Conservation (phyloP, 2,329 filamentous ascomycete genomes). For the Fusarium graminum region DNA sequence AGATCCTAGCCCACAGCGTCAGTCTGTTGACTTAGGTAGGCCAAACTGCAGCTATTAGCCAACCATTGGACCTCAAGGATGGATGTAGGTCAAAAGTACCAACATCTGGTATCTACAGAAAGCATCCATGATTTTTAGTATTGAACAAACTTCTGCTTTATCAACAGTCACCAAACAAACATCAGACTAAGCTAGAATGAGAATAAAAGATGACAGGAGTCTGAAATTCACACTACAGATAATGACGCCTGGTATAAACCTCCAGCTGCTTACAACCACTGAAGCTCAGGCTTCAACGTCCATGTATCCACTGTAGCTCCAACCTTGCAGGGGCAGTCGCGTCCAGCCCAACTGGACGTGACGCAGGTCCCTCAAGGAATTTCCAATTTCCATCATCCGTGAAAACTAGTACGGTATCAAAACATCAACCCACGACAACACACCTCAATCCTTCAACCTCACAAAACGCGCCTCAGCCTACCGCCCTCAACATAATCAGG, state of each 20-base stretch:
- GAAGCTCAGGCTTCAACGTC: constrained; percentile 15
- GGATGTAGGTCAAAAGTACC: background rate
- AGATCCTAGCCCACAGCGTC: constrained; percentile 14
- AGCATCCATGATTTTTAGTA: background rate
- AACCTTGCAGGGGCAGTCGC: constrained; percentile 46
- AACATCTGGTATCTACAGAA: background rate
- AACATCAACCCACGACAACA: constrained; percentile 32
- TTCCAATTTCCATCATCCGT: constrained; percentile 49
- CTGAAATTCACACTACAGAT: background rate
- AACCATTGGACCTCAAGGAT: constrained; percentile 3
- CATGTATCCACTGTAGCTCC: constrained; percentile 38
- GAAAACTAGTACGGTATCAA: constrained; percentile 42
- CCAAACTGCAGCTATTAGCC: constrained; percentile 7
- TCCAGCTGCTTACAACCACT: constrained; percentile 4
- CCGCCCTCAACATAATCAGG: constrained; percentile 17
- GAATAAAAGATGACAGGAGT: background rate
- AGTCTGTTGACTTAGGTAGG: constrained; percentile 7
- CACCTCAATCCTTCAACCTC: constrained; percentile 28
- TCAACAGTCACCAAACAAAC: background rate
- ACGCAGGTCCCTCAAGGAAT: constrained; percentile 51
- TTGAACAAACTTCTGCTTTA: background rate
- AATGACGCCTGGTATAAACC: background rate
- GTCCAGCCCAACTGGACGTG: constrained; percentile 53
- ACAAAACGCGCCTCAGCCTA: constrained; percentile 32
- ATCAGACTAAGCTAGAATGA: background rate